A percentile compares a stretch with the other conserved stretches of the same genome.
phyloP scores from a whole-genome alignment of 2,329 filamentous ascomycete species.

The Rhytidhysteron rufulum region DNA sequence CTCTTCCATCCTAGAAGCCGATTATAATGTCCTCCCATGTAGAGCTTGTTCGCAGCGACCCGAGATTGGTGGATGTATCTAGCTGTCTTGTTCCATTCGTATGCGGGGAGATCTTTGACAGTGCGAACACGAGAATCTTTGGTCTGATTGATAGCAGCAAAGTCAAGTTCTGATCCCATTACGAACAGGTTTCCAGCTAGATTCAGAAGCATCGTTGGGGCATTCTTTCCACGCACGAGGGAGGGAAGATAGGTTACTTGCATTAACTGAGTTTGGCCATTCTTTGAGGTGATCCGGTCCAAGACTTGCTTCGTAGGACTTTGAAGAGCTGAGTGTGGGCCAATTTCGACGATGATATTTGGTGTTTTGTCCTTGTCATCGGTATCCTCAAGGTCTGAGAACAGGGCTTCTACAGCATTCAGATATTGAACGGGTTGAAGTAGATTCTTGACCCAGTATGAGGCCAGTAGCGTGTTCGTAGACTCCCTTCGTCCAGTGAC shows the following conservation, averaged over 20 bases:
- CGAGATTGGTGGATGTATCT: neutral
- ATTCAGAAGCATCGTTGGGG: neutral
- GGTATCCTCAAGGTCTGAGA: too few relatives aligned
- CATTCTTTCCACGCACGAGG: neutral
- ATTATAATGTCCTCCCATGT: neutral
- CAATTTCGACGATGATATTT: neutral
- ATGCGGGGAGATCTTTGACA: neutral
- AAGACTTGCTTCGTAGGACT: neutral
- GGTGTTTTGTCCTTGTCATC: too few relatives aligned
- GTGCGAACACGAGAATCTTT: neutral
- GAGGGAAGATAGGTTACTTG: neutral
- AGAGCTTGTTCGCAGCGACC: neutral
- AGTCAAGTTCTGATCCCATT: neutral
- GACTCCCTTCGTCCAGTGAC: neutral
- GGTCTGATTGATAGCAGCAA: neutral
- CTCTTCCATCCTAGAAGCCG: neutral
- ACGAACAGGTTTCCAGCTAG: neutral
- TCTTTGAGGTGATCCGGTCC: neutral
- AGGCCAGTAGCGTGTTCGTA: neutral
- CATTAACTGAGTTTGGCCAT: neutral
- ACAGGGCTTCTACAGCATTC: conserved; percentile 16
- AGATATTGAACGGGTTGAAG: conserved; percentile 33
- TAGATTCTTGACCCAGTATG: conserved; percentile 40
- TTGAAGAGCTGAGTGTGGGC: neutral
- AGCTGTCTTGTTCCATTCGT: neutral